phyloP scores from a whole-genome alignment of 305 asterid species.

The Fraxinus baroniana region DNA sequence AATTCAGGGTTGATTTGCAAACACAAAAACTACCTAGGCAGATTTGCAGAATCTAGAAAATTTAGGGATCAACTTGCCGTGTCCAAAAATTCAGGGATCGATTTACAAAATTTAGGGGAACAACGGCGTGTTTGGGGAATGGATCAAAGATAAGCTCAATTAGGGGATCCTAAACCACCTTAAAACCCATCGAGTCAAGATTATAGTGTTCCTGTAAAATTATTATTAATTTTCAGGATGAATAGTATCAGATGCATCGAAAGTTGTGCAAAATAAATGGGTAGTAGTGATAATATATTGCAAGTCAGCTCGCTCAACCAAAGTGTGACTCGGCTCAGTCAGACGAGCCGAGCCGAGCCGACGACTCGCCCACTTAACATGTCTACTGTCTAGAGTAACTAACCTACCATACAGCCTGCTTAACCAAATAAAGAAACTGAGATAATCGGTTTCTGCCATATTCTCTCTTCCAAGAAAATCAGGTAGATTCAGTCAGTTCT shows the following conservation, averaged over 20 bases:
- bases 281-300: no score
- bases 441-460: not conserved
- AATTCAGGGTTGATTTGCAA: not conserved
- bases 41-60: not conserved
- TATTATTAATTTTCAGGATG: not conserved
- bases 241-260: no score
- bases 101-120: not conserved
- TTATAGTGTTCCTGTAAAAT: not conserved
- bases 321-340: not conserved
- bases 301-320: not conserved
- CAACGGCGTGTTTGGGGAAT: not conserved
- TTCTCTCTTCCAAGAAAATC: not conserved
- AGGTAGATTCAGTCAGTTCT: not conserved
- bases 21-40: not conserved
- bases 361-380: not conserved
- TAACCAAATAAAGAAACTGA: not conserved
- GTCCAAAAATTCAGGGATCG: not conserved
- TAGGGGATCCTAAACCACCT: not conserved
- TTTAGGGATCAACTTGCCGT: not conserved
- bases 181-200: not conserved
- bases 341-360: no score
- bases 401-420: not conserved
- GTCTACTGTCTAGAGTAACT: not conserved
- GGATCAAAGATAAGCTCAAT: not conserved
- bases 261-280: no score